phyloP scores from a whole-genome alignment of 2,329 filamentous ascomycete genomes.

The Trichoderma aggressivum region DNA sequence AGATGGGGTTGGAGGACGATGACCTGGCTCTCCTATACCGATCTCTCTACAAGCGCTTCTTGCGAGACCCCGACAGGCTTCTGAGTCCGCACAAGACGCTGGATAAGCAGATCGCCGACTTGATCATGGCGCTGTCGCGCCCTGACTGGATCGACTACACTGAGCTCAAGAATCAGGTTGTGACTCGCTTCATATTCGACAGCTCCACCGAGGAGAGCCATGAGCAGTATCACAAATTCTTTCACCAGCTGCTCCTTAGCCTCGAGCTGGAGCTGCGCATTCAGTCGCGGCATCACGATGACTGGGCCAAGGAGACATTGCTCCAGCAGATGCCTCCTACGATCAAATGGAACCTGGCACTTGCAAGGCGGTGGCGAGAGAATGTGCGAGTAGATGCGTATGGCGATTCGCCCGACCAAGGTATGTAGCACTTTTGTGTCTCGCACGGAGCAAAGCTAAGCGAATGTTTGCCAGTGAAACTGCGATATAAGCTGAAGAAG shows the following conservation, averaged over 20 bases:
- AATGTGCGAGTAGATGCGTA: constrained; percentile 64
- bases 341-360: constrained; percentile 68
- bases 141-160: constrained; percentile 73
- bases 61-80: constrained; percentile 64
- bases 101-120: constrained; percentile 69
- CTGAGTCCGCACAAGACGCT: constrained; percentile 60
- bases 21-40: constrained; percentile 58
- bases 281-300: constrained; percentile 58
- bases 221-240: constrained; percentile 62
- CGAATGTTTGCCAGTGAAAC: constrained; percentile 42
- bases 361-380: constrained; percentile 71
- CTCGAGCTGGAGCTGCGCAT: constrained; percentile 70
- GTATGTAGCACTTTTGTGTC: constrained; percentile 33
- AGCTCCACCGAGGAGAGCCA: constrained; percentile 52
- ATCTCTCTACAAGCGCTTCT: constrained; percentile 63
- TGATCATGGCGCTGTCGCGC: constrained; percentile 66
- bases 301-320: constrained; percentile 62
- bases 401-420: constrained; percentile 50
- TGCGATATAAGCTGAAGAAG: constrained; percentile 63
- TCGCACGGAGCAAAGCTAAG: not conserved
- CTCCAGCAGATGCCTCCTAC: constrained; percentile 63
- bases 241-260: constrained; percentile 72
- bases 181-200: constrained; percentile 69
- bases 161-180: constrained; percentile 65
- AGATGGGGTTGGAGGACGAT: constrained; percentile 54